These are phyloP conservation scores for Sclerotiophoma versabilis DNA, from an alignment of 2,329 filamentous ascomycete species.

Conservation along the genomic window DNA sequence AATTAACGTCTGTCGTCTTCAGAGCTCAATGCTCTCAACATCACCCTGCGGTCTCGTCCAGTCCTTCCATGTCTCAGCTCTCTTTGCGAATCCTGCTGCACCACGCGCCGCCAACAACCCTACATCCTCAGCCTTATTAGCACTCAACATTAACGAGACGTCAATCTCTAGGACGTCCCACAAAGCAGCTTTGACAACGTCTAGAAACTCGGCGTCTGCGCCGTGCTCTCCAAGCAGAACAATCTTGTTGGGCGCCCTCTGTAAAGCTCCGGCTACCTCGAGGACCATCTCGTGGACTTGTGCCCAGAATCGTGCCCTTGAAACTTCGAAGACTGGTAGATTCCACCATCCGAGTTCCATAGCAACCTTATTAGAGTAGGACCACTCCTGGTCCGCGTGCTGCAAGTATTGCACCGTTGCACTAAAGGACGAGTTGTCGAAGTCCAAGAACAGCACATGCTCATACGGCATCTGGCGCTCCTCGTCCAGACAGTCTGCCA, in stretches of 20 bases:
- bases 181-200: constrained; percentile 27
- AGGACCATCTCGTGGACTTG: constrained; percentile 31
- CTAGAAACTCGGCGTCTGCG: constrained; percentile 29
- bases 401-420: constrained; percentile 25
- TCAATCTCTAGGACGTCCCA: constrained; percentile 32
- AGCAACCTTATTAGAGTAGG: constrained; percentile 17
- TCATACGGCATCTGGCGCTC: constrained; percentile 14
- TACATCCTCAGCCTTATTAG: constrained; percentile 14
- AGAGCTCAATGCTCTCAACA: constrained; percentile 16
- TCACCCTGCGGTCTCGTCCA: background rate
- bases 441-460: constrained; percentile 34
- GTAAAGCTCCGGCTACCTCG: constrained; percentile 15
- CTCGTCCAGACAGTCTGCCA: constrained; percentile 12
- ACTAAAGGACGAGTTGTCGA: constrained; percentile 37
- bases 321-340: constrained; percentile 30
- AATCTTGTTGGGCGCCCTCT: constrained; percentile 27
- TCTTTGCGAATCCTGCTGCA: constrained; percentile 31
- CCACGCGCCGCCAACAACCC: constrained; percentile 31
- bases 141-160: constrained; percentile 22
- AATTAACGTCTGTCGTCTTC: constrained; percentile 1
- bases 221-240: constrained; percentile 35
- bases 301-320: constrained; percentile 34
- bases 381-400: constrained; percentile 11
- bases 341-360: constrained; percentile 36
- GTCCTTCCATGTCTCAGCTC: constrained; percentile 10